phyloP scores from a whole-genome alignment of 78 protist species.

The Dictyostelium capitatum region DNA sequence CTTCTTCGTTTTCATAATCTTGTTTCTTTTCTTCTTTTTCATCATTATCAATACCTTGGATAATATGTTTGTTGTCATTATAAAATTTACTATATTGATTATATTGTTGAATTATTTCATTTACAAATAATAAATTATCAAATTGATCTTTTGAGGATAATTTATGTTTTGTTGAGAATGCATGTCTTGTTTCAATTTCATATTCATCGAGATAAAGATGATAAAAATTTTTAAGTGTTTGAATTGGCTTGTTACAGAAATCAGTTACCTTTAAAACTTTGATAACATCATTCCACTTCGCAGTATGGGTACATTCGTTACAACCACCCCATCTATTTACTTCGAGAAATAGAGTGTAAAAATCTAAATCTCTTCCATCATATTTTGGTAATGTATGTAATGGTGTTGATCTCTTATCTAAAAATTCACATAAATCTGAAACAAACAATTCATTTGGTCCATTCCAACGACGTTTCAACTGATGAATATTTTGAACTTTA shows the following conservation, averaged over 20 bases:
- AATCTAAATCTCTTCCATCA: slow-evolving; percentile 77
- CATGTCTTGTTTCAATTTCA: neutral
- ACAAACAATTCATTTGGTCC: slow-evolving; percentile 78
- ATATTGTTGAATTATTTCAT: slow-evolving; percentile 29
- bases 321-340: slow-evolving; percentile 72
- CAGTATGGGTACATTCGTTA: slow-evolving; percentile 5
- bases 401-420: slow-evolving; percentile 34
- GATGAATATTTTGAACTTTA: slow-evolving; percentile 81
- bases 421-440: slow-evolving; percentile 21
- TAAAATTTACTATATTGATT: slow-evolving; percentile 22
- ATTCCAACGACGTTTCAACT: slow-evolving; percentile 67
- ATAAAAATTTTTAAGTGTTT: slow-evolving; percentile 34
- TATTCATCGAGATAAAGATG: slow-evolving; percentile 47
- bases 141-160: neutral
- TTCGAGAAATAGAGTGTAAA: slow-evolving; percentile 56
- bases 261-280: slow-evolving; percentile 38
- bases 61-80: slow-evolving; percentile 3
- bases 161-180: neutral
- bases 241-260: slow-evolving; percentile 60
- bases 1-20: slow-evolving; percentile 7
- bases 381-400: slow-evolving; percentile 40
- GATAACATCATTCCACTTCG: slow-evolving; percentile 51
- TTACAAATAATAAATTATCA: slow-evolving; percentile 2
- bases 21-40: neutral
- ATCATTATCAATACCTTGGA: neutral